These are phyloP conservation scores for Avena eriantha DNA, from an alignment of 176 grass and related monocot genomes.

Conservation along the genomic window DNA sequence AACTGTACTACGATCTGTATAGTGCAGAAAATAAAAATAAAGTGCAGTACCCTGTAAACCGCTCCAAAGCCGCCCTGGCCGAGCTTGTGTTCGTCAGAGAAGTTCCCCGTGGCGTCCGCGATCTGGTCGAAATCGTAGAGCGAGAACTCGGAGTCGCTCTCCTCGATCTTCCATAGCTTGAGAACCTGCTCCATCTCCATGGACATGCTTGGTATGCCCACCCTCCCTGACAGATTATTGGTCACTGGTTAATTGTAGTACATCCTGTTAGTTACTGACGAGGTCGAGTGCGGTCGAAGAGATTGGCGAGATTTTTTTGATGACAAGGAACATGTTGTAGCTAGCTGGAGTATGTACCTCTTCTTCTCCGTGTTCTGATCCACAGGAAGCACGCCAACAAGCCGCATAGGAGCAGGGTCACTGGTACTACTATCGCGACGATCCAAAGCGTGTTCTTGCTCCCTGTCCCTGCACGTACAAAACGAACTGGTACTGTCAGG, in stretches of 20 bases:
- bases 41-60: constrained; percentile 55
- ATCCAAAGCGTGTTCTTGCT: constrained; percentile 28
- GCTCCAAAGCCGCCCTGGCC: constrained; percentile 69
- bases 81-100: constrained; percentile 54
- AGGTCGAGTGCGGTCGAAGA: background rate
- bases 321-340: background rate
- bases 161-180: constrained; percentile 44
- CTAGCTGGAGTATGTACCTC: background rate
- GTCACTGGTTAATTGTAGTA: background rate
- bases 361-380: constrained; percentile 51
- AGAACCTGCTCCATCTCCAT: constrained; percentile 61
- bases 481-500: background rate
- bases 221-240: constrained; percentile 23
- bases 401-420: constrained; percentile 38
- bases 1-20: background rate
- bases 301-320: background rate
- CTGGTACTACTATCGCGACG: constrained; percentile 31
- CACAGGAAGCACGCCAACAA: constrained; percentile 53
- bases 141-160: constrained; percentile 52
- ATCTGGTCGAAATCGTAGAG: constrained; percentile 53
- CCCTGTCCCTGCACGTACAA: constrained; percentile 6
- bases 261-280: constrained; percentile 14
- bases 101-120: constrained; percentile 49
- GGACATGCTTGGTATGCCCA: constrained; percentile 54
- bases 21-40: background rate